These are phyloP conservation scores for Hypoxylon rubiginosum DNA, from an alignment of 2,329 filamentous ascomycete species.

Conservation along the genomic window DNA sequence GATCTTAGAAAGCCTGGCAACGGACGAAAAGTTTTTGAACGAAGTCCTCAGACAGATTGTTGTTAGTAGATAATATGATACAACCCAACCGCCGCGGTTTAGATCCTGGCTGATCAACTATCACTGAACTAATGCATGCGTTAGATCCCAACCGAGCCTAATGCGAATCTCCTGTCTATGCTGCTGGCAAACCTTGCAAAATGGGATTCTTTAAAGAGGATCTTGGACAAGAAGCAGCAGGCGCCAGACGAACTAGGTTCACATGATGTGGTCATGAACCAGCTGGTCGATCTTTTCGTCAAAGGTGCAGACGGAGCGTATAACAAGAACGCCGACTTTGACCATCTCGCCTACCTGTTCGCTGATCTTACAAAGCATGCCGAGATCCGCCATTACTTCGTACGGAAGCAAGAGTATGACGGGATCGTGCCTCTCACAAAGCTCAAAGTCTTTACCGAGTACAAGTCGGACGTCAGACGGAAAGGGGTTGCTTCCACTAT, in stretches of 20 bases:
- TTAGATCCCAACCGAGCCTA: constrained; percentile 79
- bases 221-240: constrained; percentile 77
- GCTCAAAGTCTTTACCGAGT: constrained; percentile 93
- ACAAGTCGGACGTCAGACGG: constrained; percentile 83
- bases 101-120: constrained; percentile 10
- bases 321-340: constrained; percentile 87
- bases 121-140: constrained; percentile 33
- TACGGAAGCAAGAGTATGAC: constrained; percentile 81
- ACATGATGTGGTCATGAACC: constrained; percentile 83
- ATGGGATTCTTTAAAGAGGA: constrained; percentile 76
- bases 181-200: constrained; percentile 93
- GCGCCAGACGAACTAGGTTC: constrained; percentile 78
- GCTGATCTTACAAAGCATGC: constrained; percentile 90
- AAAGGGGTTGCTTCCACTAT: constrained; percentile 97
- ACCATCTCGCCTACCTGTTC: constrained; percentile 95
- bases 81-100: not conserved
- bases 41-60: constrained; percentile 79
- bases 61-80: constrained; percentile 63
- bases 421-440: constrained; percentile 90
- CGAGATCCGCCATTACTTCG: constrained; percentile 81
- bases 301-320: constrained; percentile 86
- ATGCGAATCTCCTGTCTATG: constrained; percentile 90
- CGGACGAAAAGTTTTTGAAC: constrained; percentile 85
- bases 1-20: constrained; percentile 78
- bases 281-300: constrained; percentile 95